Evolutionary conservation across 2,329 filamentous ascomycete species (phyloP).

Genomic region (Fusarium lateritium): DNA sequence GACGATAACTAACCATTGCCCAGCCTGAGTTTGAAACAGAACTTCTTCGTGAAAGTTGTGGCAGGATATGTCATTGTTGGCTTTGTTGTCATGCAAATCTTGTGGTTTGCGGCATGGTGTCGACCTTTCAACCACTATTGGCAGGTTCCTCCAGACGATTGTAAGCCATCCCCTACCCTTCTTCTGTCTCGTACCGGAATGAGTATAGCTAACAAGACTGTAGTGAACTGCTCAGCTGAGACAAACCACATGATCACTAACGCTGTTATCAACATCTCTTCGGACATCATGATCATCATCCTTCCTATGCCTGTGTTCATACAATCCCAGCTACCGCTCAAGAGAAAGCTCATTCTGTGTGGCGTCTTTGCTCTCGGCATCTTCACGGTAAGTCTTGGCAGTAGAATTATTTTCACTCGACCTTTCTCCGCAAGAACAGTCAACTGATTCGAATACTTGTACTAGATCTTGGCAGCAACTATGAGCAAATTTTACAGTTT

Average conservation of each 20-base stretch:
- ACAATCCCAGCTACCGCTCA: slow-evolving; percentile 62
- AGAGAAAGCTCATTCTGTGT: slow-evolving; percentile 67
- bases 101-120: slow-evolving; percentile 66
- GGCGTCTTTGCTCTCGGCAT: slow-evolving; percentile 60
- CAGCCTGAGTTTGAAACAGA: slow-evolving; percentile 60
- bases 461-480: slow-evolving; percentile 44
- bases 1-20: rapidly evolving
- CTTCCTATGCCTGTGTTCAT: slow-evolving; percentile 69
- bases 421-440: neutral
- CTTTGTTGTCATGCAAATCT: slow-evolving; percentile 66
- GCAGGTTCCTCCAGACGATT: slow-evolving; percentile 65
- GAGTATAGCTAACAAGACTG: rapidly evolving
- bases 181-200: neutral
- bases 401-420: too few species aligned
- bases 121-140: slow-evolving; percentile 64
- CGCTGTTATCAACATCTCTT: slow-evolving; percentile 70
- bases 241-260: slow-evolving; percentile 71
- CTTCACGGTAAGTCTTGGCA: slow-evolving; percentile 57
- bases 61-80: slow-evolving; percentile 58
- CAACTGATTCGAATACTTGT: neutral
- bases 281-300: slow-evolving; percentile 70
- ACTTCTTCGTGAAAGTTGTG: slow-evolving; percentile 61
- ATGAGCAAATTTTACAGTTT: slow-evolving; percentile 61
- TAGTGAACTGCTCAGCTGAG: slow-evolving; percentile 64
- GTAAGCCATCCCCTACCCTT: slow-evolving; percentile 45